phyloP scores from a whole-genome alignment of 768 basidiomycete genomes.

The Lactifluus subvellereus region DNA sequence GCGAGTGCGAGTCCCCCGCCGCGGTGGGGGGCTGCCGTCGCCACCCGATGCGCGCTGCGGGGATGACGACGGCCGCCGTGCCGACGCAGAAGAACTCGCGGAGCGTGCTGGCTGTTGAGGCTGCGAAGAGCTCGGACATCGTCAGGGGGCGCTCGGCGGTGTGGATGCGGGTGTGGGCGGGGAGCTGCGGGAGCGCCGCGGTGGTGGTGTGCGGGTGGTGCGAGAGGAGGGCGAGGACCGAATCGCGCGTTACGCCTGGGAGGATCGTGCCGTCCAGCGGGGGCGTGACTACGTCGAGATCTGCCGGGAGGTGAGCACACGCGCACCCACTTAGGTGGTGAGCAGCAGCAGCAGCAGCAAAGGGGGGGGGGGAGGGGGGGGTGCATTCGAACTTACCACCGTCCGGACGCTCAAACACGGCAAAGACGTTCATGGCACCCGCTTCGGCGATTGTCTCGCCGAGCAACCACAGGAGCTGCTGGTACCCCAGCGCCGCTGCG shows the following conservation, averaged over 20 bases:
- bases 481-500: slow-evolving; percentile 42
- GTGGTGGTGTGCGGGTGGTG: slow-evolving; percentile 46
- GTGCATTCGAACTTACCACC: slow-evolving; percentile 27
- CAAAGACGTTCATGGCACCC: slow-evolving; percentile 49
- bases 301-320: slow-evolving; percentile 31
- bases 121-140: slow-evolving; percentile 38
- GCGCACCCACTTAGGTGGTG: no score
- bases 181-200: slow-evolving; percentile 36
- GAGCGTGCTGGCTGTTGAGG: slow-evolving; percentile 10
- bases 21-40: slow-evolving; percentile 33
- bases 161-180: slow-evolving; percentile 39
- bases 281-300: slow-evolving; percentile 80
- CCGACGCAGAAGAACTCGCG: slow-evolving; percentile 65
- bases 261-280: slow-evolving; percentile 89
- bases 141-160: slow-evolving; percentile 43
- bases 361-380: not conserved
- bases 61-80: slow-evolving; percentile 72
- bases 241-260: slow-evolving; percentile 87
- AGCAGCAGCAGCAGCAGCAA: slow-evolving; percentile 19
- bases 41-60: slow-evolving; percentile 70
- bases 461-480: slow-evolving; percentile 47
- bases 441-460: slow-evolving; percentile 35
- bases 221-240: slow-evolving; percentile 68
- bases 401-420: slow-evolving; percentile 38
- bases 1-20: no score